These are phyloP conservation scores for Pisolithus tinctorius DNA, from an alignment of 768 basidiomycete species.

Conservation along the genomic window DNA sequence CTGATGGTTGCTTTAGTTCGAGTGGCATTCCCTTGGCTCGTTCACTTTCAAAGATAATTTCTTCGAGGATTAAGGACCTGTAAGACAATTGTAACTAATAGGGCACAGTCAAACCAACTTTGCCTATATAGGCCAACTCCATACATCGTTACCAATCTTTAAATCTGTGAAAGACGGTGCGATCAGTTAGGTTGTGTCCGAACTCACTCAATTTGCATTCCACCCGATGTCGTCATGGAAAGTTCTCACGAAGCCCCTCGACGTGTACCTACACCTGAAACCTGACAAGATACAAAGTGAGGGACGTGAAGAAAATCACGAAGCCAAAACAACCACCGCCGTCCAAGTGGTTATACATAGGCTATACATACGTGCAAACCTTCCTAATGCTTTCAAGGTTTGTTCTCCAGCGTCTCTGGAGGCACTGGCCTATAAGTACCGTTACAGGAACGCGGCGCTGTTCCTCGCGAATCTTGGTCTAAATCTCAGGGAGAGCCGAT, in stretches of 20 bases:
- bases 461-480: slow-evolving; percentile 87
- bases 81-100: neutral
- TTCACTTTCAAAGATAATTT: slow-evolving; percentile 61
- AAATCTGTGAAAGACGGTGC: too few species aligned
- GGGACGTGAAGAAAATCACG: neutral
- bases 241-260: too few species aligned
- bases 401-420: slow-evolving; percentile 83
- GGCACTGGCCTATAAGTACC: slow-evolving; percentile 73
- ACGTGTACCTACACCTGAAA: slow-evolving; percentile 22
- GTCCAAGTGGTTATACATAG: slow-evolving; percentile 88
- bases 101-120: too few species aligned
- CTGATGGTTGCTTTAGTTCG: slow-evolving; percentile 37
- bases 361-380: slow-evolving; percentile 71
- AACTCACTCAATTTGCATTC: too few species aligned
- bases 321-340: slow-evolving; percentile 53
- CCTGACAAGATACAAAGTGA: slow-evolving; percentile 36
- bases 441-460: slow-evolving; percentile 76
- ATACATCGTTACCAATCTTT: too few species aligned
- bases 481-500: slow-evolving; percentile 83
- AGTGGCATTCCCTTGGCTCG: slow-evolving; percentile 38
- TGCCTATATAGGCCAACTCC: too few species aligned
- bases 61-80: slow-evolving; percentile 26
- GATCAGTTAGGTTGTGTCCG: too few species aligned
- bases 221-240: too few species aligned
- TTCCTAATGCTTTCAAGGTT: slow-evolving; percentile 90